Percentiles rank a stretch among this genome's conserved stretches.
Evolutionary conservation across 345 rosid genomes (phyloP).

Genomic region (Sisymbrium irio): DNA sequence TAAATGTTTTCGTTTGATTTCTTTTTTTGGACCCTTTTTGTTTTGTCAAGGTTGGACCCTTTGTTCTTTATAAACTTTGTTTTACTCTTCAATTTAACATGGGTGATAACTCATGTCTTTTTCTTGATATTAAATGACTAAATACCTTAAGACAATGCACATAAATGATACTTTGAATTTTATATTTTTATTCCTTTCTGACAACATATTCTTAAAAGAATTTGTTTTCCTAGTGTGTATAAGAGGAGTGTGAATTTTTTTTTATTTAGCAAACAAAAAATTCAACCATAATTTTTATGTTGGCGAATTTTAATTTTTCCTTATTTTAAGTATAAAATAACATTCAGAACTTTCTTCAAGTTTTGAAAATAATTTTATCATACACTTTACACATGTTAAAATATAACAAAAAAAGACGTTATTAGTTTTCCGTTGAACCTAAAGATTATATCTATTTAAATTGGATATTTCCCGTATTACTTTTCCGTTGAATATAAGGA

Average conservation of each 20-base stretch:
- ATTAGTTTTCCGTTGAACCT: not conserved
- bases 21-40: constrained; percentile 13
- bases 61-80: not conserved
- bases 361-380: not conserved
- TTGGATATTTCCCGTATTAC: no score
- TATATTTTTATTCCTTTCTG: not conserved
- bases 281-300: no score
- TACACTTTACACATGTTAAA: not conserved
- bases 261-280: not conserved
- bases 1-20: constrained; percentile 12
- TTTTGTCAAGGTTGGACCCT: constrained; percentile 2
- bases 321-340: not conserved
- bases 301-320: no score
- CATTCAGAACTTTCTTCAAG: not conserved
- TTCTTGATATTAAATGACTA: not conserved
- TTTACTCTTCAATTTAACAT: constrained; percentile 5
- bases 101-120: constrained; percentile 1
- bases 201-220: not conserved
- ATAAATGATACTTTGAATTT: not conserved
- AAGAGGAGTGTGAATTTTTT: not conserved
- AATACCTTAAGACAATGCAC: not conserved
- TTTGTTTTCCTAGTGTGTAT: not conserved
- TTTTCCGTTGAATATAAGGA: no score
- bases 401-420: not conserved
- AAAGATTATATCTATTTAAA: no score